Conservation (phyloP, 164 flowering plant species). For the Vitis vinifera region ASM3070453v1 NC_081811.1:384001-384500, state of each 20-base stretch:
- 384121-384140: background rate
- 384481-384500: too few relatives aligned
- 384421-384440: too few relatives aligned
- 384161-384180: slow-evolving; percentile 26
- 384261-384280: slow-evolving; percentile 88
- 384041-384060: background rate
- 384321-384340: slow-evolving; percentile 60
- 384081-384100: slow-evolving; percentile 24
- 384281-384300: slow-evolving; percentile 93
- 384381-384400: slow-evolving; percentile 4
- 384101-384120: slow-evolving; percentile 31
- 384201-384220: slow-evolving; percentile 55
- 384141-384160: slow-evolving; percentile 13
- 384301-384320: slow-evolving; percentile 89
- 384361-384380: slow-evolving; percentile 81
- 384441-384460: too few relatives aligned
- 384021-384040: background rate
- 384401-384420: too few relatives aligned
- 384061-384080: slow-evolving; percentile 26
- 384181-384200: slow-evolving; percentile 19
- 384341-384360: slow-evolving; percentile 89
- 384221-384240: slow-evolving; percentile 92
- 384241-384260: slow-evolving; percentile 95
- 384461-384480: too few relatives aligned
- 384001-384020: background rate